Percentiles rank a stretch among this genome's conserved stretches.
Conservation (phyloP, 768 basidiomycete species). For the Cyclocybe aegerita region DNA sequence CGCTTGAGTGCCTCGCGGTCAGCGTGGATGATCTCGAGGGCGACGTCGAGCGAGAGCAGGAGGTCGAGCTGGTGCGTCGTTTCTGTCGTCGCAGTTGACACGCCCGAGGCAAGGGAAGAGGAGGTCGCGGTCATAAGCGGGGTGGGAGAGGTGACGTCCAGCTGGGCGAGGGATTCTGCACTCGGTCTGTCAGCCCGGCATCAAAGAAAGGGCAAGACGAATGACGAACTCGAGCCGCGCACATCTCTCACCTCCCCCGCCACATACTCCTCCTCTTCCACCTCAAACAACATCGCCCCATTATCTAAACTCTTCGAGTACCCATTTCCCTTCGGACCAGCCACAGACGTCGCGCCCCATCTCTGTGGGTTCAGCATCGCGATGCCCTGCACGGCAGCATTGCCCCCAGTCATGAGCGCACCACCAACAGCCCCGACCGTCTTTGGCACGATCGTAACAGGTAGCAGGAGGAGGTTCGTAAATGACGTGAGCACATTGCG, state of each 20-base stretch:
- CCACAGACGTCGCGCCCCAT: no score
- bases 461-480: slow-evolving; percentile 83
- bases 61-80: slow-evolving; percentile 64
- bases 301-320: slow-evolving; percentile 38
- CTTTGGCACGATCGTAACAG: slow-evolving; percentile 94
- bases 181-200: background rate
- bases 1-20: slow-evolving; percentile 91
- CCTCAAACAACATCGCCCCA: slow-evolving; percentile 49
- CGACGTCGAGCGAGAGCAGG: slow-evolving; percentile 87
- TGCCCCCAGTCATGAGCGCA: slow-evolving; percentile 67
- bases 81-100: background rate
- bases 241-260: background rate
- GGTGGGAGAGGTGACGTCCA: slow-evolving; percentile 14
- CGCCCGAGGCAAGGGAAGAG: background rate
- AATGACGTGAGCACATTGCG: slow-evolving; percentile 92
- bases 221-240: slow-evolving; percentile 10
- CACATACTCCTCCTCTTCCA: slow-evolving; percentile 28
- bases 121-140: slow-evolving; percentile 9
- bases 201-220: background rate
- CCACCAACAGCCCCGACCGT: slow-evolving; percentile 70
- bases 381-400: slow-evolving; percentile 81
- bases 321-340: slow-evolving; percentile 15
- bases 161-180: slow-evolving; percentile 6
- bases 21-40: slow-evolving; percentile 92
- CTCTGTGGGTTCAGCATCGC: slow-evolving; percentile 88